These are phyloP conservation scores for Cladosporium sp. DNA, from an alignment of 2,329 filamentous ascomycete genomes.

Conservation along the genomic window DNA sequence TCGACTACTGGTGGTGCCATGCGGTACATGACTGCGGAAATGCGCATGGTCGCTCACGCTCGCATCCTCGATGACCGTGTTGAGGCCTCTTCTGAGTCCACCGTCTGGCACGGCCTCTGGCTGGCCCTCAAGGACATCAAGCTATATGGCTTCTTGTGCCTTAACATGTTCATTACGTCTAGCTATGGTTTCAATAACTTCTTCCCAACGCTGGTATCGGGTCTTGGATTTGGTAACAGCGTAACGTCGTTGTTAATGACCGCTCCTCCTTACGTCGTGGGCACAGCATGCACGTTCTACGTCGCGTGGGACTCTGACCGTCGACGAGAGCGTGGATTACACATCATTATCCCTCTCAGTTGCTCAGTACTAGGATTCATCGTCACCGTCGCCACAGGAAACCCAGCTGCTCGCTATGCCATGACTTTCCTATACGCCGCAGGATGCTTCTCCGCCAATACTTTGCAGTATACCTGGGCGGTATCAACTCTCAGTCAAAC, in stretches of 20 bases:
- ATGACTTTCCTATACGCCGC: constrained; percentile 40
- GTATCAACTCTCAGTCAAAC: constrained; percentile 40
- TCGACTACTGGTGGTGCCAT: constrained; percentile 46
- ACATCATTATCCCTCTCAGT: constrained; percentile 21
- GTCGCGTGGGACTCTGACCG: constrained; percentile 40
- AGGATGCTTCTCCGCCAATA: constrained; percentile 41
- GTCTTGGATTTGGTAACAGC: constrained; percentile 39
- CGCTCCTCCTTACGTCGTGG: constrained; percentile 35
- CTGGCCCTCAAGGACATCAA: constrained; percentile 18
- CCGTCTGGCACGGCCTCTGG: constrained; percentile 31
- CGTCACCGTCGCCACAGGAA: constrained; percentile 14
- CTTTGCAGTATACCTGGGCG: constrained; percentile 42
- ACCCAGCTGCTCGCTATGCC: constrained; percentile 28
- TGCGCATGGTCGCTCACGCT: constrained; percentile 31
- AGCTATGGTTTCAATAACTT: no score
- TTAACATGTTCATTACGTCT: constrained; percentile 13
- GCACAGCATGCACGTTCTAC: constrained; percentile 33
- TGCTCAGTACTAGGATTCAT: constrained; percentile 17
- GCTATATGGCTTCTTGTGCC: constrained; percentile 5
- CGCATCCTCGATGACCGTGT: constrained; percentile 47
- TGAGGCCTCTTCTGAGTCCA: constrained; percentile 48
- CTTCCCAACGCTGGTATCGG: no score
- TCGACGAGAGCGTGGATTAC: constrained; percentile 45
- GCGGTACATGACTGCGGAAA: constrained; percentile 54
- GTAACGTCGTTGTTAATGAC: constrained; percentile 39